Evolutionary conservation across 2,329 filamentous ascomycete genomes (phyloP).

Genomic region (Samsoniella hepiali): DNA sequence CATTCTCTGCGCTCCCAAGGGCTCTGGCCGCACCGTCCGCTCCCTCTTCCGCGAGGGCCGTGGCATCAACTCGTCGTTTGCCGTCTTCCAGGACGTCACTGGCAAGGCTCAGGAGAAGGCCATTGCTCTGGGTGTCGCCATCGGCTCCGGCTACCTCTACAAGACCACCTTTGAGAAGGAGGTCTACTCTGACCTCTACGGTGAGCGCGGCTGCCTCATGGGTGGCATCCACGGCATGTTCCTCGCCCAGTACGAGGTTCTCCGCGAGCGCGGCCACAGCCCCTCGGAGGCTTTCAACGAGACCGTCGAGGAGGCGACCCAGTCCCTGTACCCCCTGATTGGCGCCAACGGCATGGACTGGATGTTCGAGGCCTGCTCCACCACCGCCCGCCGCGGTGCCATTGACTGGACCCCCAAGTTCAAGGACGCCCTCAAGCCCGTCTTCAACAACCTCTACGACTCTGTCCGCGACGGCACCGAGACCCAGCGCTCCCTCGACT

Average conservation of each 20-base stretch:
- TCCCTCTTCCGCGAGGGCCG: slow-evolving; percentile 98
- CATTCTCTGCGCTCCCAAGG: slow-evolving; percentile 99
- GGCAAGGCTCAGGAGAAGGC: slow-evolving; percentile 99
- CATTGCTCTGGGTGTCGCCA: slow-evolving; percentile 90
- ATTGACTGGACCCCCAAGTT: slow-evolving; percentile 98
- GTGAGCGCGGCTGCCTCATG: slow-evolving; percentile 99
- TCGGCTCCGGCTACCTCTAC: slow-evolving; percentile 98
- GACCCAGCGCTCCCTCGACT: slow-evolving; percentile 94
- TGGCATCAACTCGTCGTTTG: slow-evolving; percentile 99
- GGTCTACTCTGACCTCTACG: slow-evolving; percentile 99
- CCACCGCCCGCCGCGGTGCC: slow-evolving; percentile 94
- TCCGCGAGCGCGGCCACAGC: slow-evolving; percentile 96
- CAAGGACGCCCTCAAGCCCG: slow-evolving; percentile 97
- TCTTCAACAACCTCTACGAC: slow-evolving; percentile 97
- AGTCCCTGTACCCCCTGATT: slow-evolving; percentile 96
- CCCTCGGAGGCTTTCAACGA: slow-evolving; percentile 99
- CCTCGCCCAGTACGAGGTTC: slow-evolving; percentile 99
- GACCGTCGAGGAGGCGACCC: slow-evolving; percentile 99
- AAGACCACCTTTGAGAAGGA: slow-evolving; percentile 99
- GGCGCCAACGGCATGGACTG: slow-evolving; percentile 99
- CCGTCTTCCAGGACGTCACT: slow-evolving; percentile 97
- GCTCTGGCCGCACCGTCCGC: slow-evolving; percentile 96
- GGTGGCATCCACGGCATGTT: slow-evolving; percentile 99
- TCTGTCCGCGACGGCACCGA: slow-evolving; percentile 86
- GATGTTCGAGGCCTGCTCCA: slow-evolving; percentile 99